Evolutionary conservation across 768 basidiomycete genomes (phyloP).

Genomic region (Lyophyllum shimeji): DNA sequence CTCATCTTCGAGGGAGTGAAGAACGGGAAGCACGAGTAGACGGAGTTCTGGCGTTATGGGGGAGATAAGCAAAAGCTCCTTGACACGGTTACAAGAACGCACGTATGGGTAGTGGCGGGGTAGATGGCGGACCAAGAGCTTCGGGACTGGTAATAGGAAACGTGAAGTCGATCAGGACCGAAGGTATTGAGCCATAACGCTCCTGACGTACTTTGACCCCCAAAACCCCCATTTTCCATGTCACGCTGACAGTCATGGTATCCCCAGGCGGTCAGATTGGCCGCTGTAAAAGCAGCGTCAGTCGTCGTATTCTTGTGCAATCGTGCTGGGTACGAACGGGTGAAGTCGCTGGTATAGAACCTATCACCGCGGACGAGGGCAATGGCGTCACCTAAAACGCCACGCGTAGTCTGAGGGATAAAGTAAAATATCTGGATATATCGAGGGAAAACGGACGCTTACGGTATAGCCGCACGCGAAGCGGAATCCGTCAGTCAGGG

Average conservation of each 20-base stretch:
- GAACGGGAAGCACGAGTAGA: constrained; percentile 29
- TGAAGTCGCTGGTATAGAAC: constrained; percentile 52
- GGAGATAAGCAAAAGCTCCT: not conserved
- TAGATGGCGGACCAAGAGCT: constrained; percentile 19
- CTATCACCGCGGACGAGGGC: constrained; percentile 53
- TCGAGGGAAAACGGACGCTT: not conserved
- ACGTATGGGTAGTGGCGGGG: constrained; percentile 20
- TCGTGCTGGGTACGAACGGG: constrained; percentile 27
- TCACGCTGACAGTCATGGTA: constrained; percentile 48
- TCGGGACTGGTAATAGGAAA: constrained; percentile 13
- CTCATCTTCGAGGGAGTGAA: constrained; percentile 43
- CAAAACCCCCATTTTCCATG: constrained; percentile 27
- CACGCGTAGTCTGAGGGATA: constrained; percentile 38
- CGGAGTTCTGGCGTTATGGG: constrained; percentile 8
- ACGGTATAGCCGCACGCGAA: constrained; percentile 31
- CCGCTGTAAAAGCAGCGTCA: constrained; percentile 22
- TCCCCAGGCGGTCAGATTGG: constrained; percentile 51
- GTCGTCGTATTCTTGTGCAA: not conserved
- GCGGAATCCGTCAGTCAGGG: constrained; percentile 24
- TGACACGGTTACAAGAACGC: not conserved
- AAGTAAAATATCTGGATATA: not conserved
- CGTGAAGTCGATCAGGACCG: not conserved
- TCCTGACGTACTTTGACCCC: constrained; percentile 14
- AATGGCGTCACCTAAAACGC: constrained; percentile 54
- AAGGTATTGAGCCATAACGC: no score